A percentile compares a stretch with the other conserved stretches of the same genome.
These are phyloP conservation scores for Saturnispora sanitii DNA, from an alignment of 805 yeast species.

Conservation along the genomic window DNA sequence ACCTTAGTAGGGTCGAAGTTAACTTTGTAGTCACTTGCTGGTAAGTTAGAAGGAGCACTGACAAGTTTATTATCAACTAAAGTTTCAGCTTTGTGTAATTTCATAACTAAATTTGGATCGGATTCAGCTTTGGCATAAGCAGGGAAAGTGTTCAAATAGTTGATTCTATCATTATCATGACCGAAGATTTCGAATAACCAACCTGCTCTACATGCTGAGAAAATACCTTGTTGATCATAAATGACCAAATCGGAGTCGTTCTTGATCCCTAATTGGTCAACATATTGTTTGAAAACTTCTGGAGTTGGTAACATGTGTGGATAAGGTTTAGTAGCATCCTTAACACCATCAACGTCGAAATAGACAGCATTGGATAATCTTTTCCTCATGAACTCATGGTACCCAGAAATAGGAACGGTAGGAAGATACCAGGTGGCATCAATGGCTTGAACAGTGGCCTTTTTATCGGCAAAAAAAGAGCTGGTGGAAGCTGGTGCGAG, in stretches of 20 bases:
- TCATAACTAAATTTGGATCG: constrained; percentile 19
- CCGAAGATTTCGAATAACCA: constrained; percentile 84
- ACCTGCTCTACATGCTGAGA: constrained; percentile 83
- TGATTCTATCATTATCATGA: constrained; percentile 46
- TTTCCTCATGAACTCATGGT: constrained; percentile 44
- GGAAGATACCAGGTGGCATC: constrained; percentile 96
- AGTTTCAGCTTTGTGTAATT: constrained; percentile 17
- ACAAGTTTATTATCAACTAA: constrained; percentile 16
- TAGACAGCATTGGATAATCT: constrained; percentile 58
- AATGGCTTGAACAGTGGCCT: constrained; percentile 38
- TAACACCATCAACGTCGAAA: constrained; percentile 69
- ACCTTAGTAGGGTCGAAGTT: constrained; percentile 39
- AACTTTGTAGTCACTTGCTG: constrained; percentile 27
- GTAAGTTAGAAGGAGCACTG: constrained; percentile 18
- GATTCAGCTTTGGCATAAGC: constrained; percentile 19
- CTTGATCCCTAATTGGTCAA: constrained; percentile 46
- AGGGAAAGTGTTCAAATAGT: constrained; percentile 60
- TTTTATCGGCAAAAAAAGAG: constrained; percentile 11
- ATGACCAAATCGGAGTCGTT: constrained; percentile 57
- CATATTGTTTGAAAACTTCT: constrained; percentile 42
- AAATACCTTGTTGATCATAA: constrained; percentile 78
- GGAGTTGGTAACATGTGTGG: constrained; percentile 87
- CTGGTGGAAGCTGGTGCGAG: constrained; percentile 20
- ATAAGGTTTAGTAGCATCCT: constrained; percentile 47
- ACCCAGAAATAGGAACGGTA: constrained; percentile 49